These are phyloP conservation scores for Cladobotryum protrusum DNA, from an alignment of 2,329 filamentous ascomycete species.

Conservation along the genomic window DNA sequence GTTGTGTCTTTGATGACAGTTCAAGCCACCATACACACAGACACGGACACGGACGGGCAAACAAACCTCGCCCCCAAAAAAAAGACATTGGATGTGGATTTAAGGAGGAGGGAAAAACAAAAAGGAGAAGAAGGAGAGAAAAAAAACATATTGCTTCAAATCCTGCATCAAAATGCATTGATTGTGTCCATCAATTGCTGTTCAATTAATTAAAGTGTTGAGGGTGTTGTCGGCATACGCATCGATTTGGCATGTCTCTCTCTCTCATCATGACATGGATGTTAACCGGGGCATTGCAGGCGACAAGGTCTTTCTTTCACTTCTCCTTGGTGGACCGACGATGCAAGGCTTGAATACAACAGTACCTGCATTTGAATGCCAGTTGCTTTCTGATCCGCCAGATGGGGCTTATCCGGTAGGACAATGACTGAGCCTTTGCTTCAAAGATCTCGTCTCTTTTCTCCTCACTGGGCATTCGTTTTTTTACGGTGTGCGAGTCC, in stretches of 20 bases:
- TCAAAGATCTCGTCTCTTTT: conserved; percentile 1
- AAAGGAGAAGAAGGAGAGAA: no score
- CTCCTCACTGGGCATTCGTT: background rate
- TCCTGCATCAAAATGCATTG: background rate
- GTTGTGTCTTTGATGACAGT: background rate
- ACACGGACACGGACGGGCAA: background rate
- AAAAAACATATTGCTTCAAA: background rate
- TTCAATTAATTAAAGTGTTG: no score
- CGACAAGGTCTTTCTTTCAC: background rate
- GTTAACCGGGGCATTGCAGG: background rate
- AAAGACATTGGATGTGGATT: background rate
- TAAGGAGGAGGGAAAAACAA: no score
- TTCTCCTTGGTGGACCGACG: background rate
- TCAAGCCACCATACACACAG: no score
- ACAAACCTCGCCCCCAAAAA: background rate
- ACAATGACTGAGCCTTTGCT: background rate
- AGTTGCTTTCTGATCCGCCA: background rate
- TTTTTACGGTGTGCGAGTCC: conserved; percentile 6
- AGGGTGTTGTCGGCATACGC: background rate
- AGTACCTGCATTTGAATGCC: conserved; percentile 7
- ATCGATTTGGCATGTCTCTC: conserved; percentile 2
- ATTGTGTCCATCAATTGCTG: background rate
- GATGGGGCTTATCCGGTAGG: background rate
- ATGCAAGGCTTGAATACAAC: conserved; percentile 2
- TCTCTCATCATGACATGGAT: conserved; percentile 6